Base-by-base conservation (phyloP, 208 protist genomes). In the Crithidia thermophila region DNA sequence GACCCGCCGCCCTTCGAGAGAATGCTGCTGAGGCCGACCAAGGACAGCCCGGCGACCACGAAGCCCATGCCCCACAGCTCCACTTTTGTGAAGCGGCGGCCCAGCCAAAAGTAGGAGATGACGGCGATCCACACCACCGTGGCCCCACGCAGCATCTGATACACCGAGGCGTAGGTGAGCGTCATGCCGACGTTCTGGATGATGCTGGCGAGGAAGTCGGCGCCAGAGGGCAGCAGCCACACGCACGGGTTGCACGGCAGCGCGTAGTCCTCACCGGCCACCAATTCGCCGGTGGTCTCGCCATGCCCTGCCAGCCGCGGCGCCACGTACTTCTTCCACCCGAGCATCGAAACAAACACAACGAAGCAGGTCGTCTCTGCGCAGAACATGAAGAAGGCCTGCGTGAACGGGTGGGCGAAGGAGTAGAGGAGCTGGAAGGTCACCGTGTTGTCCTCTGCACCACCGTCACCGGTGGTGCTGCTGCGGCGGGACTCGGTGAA, bases 121-220 rank as follows among this genome's bases (percentile, higher is more conserved):
- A 95, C 33, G 25, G 80, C 87, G 13, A 90, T 84, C 68, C 97
- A 98, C 46, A 97, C 69, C 20, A 98, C 78, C 33, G 93, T 90
- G 18, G 91, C 77, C 6, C 94, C 97, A 61, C 95, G 82, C 52
- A 98, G 76, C 90, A 98, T 97, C 76, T 98, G 90, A 57, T 94
- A 97, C 8, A 96, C 81, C n/a, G 87, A 96, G 10, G 90, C 91
- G 64, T 86, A 76, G 18, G 96, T 97, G 21, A 94, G 84, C 23
- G 82, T 82, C 50, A 98, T 80, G 46, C 90, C 93, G 14, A 97
- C 70, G 65, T 88, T 94, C 66, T 97, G 93, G n/a, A 97, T 64
- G 14, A 89, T 82, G 33, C 79, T 90, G 4, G 93, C 92, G 2
- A 87, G 39, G 51, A 98, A 84, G 59, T 97, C 93, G 1, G 91